Evolutionary conservation across 164 flowering plant genomes (phyloP), one percentile per base, ranked within the genome.

Genomic region (Macadamia tetraphylla): DNA sequence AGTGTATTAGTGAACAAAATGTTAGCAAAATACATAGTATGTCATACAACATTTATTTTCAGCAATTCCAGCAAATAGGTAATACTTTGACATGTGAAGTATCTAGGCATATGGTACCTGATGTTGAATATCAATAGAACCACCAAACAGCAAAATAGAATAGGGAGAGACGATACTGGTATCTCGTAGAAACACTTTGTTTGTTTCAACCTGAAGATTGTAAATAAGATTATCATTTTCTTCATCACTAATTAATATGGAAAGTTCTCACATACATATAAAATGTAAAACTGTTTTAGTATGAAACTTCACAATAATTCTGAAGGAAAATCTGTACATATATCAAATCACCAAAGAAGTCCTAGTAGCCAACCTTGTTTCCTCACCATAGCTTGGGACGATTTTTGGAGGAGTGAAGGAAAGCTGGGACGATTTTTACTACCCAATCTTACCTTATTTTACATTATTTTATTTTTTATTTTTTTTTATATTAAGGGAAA

Each of bases 101-200:
- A 42, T 7, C 2, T 18, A 13, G 31, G 6, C 1, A 46, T 46
- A 8, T 11, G 10, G 52, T 83, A 92, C 98, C 97, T 89, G 93
- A 76, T 93, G 97, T 60, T 86, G 98, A 67, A 93, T 71, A 63
- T 77, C 81, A 63, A 93, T 84, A 67, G 95, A 77, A 65, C 97
- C 98, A 67, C 97, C 98, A 81, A 90, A 93, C 29, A 93, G 82
- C 78, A 93, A 73, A 69, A 93, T 83, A 15, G 93, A 84, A 72
- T 87, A 89, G 44, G 98, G 97, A 65, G 98, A 93, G 52, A 91
- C 73, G 63, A 93, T 74, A 49, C 94, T 85, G 13, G 98, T 90
- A 78, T 93, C 98, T 63, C 98, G 85, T 67, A 92, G 82, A 80
- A 85, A 92, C 44, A 92, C 83, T 81, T 76, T 87, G 65, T 84